phyloP scores from a whole-genome alignment of 164 flowering plant species.

The Vitis amurensis region DNA sequence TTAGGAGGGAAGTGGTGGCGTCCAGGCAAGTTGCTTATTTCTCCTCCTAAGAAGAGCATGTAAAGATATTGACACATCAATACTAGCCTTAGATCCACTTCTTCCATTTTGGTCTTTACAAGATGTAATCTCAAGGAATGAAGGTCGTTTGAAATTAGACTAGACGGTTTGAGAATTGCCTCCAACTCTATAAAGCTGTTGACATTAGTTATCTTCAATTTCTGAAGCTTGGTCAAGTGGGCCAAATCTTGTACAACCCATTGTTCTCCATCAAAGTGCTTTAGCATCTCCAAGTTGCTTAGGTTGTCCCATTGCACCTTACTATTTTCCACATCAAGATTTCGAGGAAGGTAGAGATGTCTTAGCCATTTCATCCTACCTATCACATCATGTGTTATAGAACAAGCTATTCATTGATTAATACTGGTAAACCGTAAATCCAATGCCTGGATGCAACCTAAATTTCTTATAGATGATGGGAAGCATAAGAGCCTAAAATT shows the following conservation, averaged over 20 bases:
- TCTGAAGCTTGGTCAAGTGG: slow-evolving; percentile 6
- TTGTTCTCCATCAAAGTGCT: not conserved
- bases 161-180: not conserved
- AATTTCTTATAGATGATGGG: slow-evolving; percentile 20
- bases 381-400: slow-evolving; percentile 6
- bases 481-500: not conserved
- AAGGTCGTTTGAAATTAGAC: not conserved
- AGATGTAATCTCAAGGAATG: not conserved
- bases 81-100: not conserved
- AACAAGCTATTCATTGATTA: not conserved
- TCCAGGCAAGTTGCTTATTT: slow-evolving; percentile 10
- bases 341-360: slow-evolving; percentile 1
- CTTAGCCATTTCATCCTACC: slow-evolving; percentile 22
- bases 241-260: slow-evolving; percentile 8
- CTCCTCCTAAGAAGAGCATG: slow-evolving; percentile 11
- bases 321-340: too few species aligned
- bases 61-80: not conserved
- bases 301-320: slow-evolving; percentile 17
- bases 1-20: slow-evolving; percentile 11
- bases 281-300: slow-evolving; percentile 19
- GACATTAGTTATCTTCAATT: not conserved
- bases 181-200: not conserved
- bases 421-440: not conserved
- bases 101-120: not conserved
- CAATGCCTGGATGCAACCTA: slow-evolving; percentile 19